Base-by-base conservation (phyloP, 768 basidiomycete genomes). In the Suillus variegatus region DNA sequence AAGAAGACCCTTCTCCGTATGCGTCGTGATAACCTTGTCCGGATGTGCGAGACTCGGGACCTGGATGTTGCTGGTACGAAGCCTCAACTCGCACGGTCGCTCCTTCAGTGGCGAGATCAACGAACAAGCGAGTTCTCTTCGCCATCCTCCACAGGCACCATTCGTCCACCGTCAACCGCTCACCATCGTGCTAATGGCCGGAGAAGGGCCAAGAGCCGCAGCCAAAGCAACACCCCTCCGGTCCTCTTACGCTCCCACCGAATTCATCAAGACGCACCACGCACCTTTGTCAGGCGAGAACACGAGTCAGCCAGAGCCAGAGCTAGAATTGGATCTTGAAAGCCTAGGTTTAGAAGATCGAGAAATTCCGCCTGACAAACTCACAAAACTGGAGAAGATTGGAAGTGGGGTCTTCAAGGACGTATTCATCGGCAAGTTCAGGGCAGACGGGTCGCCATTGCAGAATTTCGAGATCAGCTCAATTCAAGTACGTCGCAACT, bases 401-500 rank as follows among this genome's bases (percentile, higher is more conserved):
- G 97, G 97, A 12, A 96, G 94, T 71, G 97, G 97, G 41, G 97
- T 97, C 4, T 99, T 99, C 83, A 99, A 99, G 79, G 97, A 98
- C 68, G 96, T 97, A 18, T 98, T 89, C 75, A 89, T 95, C 46
- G 96, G 95, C 70, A 95, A 94, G 77, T 89, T 94, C 72, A 90
- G 70, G 91, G 92, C 16, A 82, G 94, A 68, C 92, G 91, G 73
- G 93, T 99, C 64, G 97, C 97, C 13, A 94, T 99, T 56, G 92
- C 95, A 43, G 97, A 99, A 79, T 98, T 99, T 74, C 85, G 97
- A 65, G 96, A 93, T 22, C 93, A 96, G 73, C 28, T 28, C 28
- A 28, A 28, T 28, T 28, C 28, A 28, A 28, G 28, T 3, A 28
- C 28, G 28, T 28, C n/a, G 4, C 28, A 28, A 28, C 28, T 28